Percentiles rank a stretch among this genome's conserved stretches.
phyloP scores from a whole-genome alignment of 306 rosid genomes.

The Erythrophleum fordii region DNA sequence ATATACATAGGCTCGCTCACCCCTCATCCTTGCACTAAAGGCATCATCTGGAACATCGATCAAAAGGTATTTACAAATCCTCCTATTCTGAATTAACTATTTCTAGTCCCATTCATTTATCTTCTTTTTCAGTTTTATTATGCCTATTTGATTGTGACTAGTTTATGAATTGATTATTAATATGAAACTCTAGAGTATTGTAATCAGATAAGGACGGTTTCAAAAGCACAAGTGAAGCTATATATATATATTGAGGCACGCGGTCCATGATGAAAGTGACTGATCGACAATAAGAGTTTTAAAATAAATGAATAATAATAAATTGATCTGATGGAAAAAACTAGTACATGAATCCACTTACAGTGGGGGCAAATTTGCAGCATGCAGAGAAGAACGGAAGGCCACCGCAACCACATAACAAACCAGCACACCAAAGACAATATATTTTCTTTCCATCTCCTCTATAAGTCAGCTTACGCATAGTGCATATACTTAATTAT shows the following conservation, averaged over 20 bases:
- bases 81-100: no score
- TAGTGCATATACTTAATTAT: no score
- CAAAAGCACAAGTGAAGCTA: not conserved
- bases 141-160: not conserved
- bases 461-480: no score
- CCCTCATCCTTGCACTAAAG: slow-evolving; percentile 55
- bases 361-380: not conserved
- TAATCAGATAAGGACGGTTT: not conserved
- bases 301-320: not conserved
- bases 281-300: no score
- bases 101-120: no score
- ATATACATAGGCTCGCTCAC: slow-evolving; percentile 58
- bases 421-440: not conserved
- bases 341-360: not conserved
- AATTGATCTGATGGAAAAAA: not conserved
- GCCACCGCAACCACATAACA: not conserved
- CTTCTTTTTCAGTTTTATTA: not conserved
- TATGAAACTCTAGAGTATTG: not conserved
- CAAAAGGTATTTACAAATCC: slow-evolving; percentile 37
- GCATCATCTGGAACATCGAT: slow-evolving; percentile 52
- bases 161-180: not conserved
- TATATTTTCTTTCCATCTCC: not conserved
- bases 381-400: not conserved
- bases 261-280: no score
- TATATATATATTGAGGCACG: not conserved